Evolutionary conservation across 164 flowering plant genomes (phyloP), one percentile per base, ranked within the genome.

Genomic region (Magnolia changhungtana): DNA sequence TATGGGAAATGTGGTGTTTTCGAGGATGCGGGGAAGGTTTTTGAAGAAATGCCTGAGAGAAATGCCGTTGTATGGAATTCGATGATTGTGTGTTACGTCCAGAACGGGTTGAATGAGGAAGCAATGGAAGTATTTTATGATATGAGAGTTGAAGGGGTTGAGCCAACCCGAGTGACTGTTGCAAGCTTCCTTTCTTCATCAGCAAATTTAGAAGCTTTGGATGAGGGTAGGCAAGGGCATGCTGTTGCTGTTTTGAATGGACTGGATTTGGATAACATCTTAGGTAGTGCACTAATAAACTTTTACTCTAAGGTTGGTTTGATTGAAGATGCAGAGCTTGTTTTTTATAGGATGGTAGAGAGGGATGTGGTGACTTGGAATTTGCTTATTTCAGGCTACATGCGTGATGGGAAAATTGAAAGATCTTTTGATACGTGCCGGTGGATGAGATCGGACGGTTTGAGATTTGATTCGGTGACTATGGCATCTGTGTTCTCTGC

Each of bases 321-420:
- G 77, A 65, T 88, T 61, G 87, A 83, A 68, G 90, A 89, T 75
- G 90, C 90, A 19, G 90, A 93, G 80, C 21, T 78, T 64, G 84
- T 86, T 20, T 90, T 92, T 72, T 59, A 69, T 50, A 82, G 72
- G 76, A 87, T 88, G 86, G 23, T 72, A 63, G 87, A 86, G 71
- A 91, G 83, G 82, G 96, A 90, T 83, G 84, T 79, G 27, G 96
- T 90, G 21, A 85, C 93, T 4, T 91, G 95, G 95, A 93, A 91
- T 80, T 83, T 90, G 86, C 79, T 91, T 18, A 81, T 91, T 78
- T 90, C 93, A 66, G 81, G 90, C 73, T 88, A 90, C 76, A 86
- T 89, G 51, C 88, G 82, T 71, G 59, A 71, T 71, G 87, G 88
- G 63, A 80, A 55, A 63, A 71, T 83, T 61, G 88, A 84, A 20